phyloP scores from a whole-genome alignment of 345 rosid genomes.

The Populus nigra region DNA sequence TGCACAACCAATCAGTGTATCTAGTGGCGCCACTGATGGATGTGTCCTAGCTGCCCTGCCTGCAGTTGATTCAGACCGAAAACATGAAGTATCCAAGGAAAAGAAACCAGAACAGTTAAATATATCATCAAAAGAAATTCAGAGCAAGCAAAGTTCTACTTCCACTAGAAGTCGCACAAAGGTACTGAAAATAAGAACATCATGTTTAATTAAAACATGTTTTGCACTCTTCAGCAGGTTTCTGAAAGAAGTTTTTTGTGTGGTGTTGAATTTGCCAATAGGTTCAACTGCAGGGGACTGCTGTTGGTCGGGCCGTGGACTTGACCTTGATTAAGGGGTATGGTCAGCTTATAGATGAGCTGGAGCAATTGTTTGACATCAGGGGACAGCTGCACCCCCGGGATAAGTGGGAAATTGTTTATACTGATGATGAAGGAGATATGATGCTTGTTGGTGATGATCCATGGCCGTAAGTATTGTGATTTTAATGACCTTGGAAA shows the following conservation, averaged over 20 bases:
- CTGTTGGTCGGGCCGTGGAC: conserved; percentile 36
- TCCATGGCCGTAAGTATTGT: conserved; percentile 33
- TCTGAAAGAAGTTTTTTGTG: not conserved
- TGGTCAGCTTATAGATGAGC: conserved; percentile 25
- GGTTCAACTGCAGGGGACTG: conserved; percentile 37
- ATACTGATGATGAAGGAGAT: conserved; percentile 37
- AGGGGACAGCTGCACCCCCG: conserved; percentile 28
- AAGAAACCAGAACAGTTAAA: conserved; percentile 49
- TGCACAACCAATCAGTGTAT: conserved; percentile 8
- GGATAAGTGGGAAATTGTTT: conserved; percentile 33
- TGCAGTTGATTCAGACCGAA: conserved; percentile 48
- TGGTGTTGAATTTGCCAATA: conserved; percentile 14
- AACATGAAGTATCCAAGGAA: conserved; percentile 51
- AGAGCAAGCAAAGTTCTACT: conserved; percentile 42
- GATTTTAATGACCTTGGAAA: not conserved
- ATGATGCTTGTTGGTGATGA: conserved; percentile 40
- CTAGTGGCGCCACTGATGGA: conserved; percentile 29
- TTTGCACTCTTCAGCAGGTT: not conserved
- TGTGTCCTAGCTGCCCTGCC: conserved; percentile 20
- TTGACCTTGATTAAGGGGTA: conserved; percentile 28
- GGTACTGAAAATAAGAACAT: conserved; percentile 11
- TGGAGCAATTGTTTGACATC: conserved; percentile 30
- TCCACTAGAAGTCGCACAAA: conserved; percentile 31
- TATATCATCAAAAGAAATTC: conserved; percentile 55
- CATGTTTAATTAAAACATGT: not conserved